Evolutionary conservation across 257 asterid genomes (phyloP).

Genomic region (Ilex aquifolium): DNA sequence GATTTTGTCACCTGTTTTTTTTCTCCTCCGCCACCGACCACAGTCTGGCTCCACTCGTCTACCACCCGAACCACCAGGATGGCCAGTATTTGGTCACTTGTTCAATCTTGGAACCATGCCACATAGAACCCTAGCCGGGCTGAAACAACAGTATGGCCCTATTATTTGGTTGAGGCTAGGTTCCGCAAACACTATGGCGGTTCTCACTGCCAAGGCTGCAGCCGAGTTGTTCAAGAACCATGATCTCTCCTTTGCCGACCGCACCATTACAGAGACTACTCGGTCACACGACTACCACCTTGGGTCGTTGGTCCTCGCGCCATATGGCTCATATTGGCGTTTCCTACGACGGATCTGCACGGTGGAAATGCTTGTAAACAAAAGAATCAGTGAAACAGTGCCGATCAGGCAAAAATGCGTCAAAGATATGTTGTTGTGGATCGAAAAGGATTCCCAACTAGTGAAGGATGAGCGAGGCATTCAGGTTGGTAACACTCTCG

Average conservation of each 20-base stretch:
- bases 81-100: slow-evolving; percentile 29
- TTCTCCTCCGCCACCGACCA: not conserved
- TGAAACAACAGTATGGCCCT: slow-evolving; percentile 21
- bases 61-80: slow-evolving; percentile 18
- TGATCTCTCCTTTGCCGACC: slow-evolving; percentile 22
- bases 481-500: too few species aligned
- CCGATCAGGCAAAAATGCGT: slow-evolving; percentile 19
- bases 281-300: slow-evolving; percentile 12
- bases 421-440: slow-evolving; percentile 26
- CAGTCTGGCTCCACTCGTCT: not conserved
- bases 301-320: slow-evolving; percentile 22
- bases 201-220: slow-evolving; percentile 23
- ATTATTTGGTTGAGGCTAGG: slow-evolving; percentile 28
- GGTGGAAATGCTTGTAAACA: slow-evolving; percentile 24
- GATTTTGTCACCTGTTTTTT: not conserved
- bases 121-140: slow-evolving; percentile 22
- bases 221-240: slow-evolving; percentile 35
- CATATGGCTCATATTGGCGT: slow-evolving; percentile 29
- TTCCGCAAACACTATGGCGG: slow-evolving; percentile 24
- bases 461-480: not conserved
- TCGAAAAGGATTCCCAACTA: slow-evolving; percentile 8
- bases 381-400: slow-evolving; percentile 22
- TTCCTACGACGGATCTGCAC: slow-evolving; percentile 26
- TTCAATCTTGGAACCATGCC: slow-evolving; percentile 23
- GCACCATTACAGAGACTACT: slow-evolving; percentile 16